Evolutionary conservation across 345 rosid species (phyloP).

Genomic region (Hibiscus mutabilis): DNA sequence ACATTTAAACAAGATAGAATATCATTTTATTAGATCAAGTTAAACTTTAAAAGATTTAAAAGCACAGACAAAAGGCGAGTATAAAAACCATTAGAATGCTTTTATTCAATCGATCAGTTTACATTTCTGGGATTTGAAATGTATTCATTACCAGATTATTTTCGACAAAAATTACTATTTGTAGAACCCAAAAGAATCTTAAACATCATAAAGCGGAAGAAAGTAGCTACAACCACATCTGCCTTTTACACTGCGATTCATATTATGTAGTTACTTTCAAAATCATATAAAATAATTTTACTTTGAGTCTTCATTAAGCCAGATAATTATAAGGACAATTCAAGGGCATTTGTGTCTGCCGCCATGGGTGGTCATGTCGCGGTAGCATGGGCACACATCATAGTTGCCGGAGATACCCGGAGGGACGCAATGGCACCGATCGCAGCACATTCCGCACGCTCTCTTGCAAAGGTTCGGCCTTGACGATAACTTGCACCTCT

Average conservation of each 20-base stretch:
- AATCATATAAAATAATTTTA: neutral
- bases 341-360: conserved; percentile 78
- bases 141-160: neutral
- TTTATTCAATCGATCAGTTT: neutral
- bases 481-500: conserved; percentile 53
- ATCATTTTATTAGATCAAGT: too few relatives aligned
- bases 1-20: too few relatives aligned
- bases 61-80: too few relatives aligned
- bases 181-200: neutral
- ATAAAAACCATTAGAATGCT: too few relatives aligned
- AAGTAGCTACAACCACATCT: neutral
- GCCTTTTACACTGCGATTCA: neutral
- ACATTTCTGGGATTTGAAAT: neutral
- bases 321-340: neutral
- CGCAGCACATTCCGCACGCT: conserved; percentile 75
- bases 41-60: too few relatives aligned
- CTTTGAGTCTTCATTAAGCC: neutral
- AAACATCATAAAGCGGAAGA: neutral
- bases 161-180: neutral
- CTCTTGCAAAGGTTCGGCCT: conserved; percentile 54
- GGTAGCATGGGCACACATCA: conserved; percentile 60
- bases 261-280: neutral
- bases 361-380: conserved; percentile 60
- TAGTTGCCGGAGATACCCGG: conserved; percentile 68
- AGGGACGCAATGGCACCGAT: conserved; percentile 76